Base-by-base conservation (phyloP, 1,284 basidiomycete genomes). In the Schizophyllum commune region DNA sequence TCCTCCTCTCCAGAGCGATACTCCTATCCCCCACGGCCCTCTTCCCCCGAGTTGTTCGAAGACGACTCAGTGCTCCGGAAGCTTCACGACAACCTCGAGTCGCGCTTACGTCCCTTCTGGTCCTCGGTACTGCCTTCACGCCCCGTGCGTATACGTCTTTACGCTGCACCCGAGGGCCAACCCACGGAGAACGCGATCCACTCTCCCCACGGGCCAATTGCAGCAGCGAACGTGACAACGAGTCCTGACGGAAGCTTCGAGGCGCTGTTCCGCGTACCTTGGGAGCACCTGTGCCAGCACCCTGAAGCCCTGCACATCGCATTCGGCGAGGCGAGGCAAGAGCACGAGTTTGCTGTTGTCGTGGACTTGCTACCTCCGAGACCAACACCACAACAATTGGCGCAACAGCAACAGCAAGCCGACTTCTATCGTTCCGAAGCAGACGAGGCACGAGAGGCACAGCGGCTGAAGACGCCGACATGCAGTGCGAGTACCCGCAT, bases 101-200 rank as follows among this genome's bases (percentile, higher is more conserved):
- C 77, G 6, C 84, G 92, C 0, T 74, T 94, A 21, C 83, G 82
- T 56, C 85, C 88, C 0, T 94, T 95, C 73, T 94, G 88, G 89
- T 82, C 86, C 1, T 84, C 85, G 8, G 82, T 82, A 0, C 74
- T 92, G 0, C 68, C 85, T 15, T 77, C 81, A n/a, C 80, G 89
- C 27, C 77, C 71, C 0, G 73, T 92, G 3, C 80, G 81, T 11
- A 64, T 92, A 5, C 76, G 81, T 17, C 65, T 91, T 11, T 86
- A 80, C 65, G 74, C 80, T 3, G 72, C 75, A 19, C 73, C 58
- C 54, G 20, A 61, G 64, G 27, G 67, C 55, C 19, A 65, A 65
- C 13, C 63, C 60, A 27, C 56, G 39, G 32, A 63, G 70, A 32
- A 64, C 68, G n/a, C 58, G 62, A 15, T 67, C 72, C 21, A 68